These are phyloP conservation scores for Leucosporidium yakuticum DNA, from an alignment of 768 basidiomycete genomes.

Conservation along the genomic window DNA sequence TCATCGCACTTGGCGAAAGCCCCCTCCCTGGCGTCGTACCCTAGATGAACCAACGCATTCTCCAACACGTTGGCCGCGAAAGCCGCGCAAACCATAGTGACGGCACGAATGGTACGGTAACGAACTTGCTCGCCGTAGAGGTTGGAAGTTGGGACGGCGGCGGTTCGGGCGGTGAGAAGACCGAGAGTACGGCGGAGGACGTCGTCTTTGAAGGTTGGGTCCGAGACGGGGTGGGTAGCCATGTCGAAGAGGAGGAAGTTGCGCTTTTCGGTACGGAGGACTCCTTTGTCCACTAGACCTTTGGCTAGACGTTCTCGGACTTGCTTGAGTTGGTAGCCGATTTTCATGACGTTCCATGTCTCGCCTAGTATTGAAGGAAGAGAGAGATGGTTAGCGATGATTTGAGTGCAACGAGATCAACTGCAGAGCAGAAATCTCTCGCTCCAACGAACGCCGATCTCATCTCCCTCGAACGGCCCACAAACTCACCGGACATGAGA, in stretches of 20 bases:
- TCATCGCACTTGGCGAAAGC: constrained; percentile 93
- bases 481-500: constrained; percentile 73
- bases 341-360: constrained; percentile 99
- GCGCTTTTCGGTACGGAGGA: constrained; percentile 96
- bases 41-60: constrained; percentile 79
- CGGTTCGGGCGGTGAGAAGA: constrained; percentile 74
- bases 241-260: constrained; percentile 99
- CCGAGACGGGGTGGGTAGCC: constrained; percentile 97
- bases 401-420: background rate
- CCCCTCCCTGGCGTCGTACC: constrained; percentile 86
- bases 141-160: constrained; percentile 59
- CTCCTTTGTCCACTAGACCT: constrained; percentile 93
- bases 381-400: background rate
- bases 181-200: constrained; percentile 69
- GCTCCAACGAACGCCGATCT: background rate
- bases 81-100: constrained; percentile 80
- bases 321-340: constrained; percentile 97
- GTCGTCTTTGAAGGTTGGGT: constrained; percentile 79
- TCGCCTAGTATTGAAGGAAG: constrained; percentile 61
- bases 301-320: constrained; percentile 96
- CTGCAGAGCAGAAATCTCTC: background rate
- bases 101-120: constrained; percentile 70
- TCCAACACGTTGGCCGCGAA: constrained; percentile 94
- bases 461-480: too few relatives aligned
- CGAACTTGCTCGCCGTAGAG: constrained; percentile 58